Conservation (phyloP, 2,329 filamentous ascomycete genomes). For the Calonectria crousiana region DNA sequence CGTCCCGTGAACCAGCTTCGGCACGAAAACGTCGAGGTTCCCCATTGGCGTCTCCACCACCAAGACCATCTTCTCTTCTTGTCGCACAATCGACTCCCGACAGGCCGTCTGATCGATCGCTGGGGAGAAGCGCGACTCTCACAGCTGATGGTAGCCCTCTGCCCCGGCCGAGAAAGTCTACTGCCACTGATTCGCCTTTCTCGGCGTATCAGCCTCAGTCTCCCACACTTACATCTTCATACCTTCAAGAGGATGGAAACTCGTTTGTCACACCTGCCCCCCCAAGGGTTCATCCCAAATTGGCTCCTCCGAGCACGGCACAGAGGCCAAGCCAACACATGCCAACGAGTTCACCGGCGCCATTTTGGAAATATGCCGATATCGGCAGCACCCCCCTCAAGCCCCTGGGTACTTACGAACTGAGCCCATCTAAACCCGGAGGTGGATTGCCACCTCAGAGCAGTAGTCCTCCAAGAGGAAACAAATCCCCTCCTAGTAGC, state of each 20-base stretch:
- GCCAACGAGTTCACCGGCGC: conserved; percentile 86
- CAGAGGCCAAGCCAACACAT: conserved; percentile 87
- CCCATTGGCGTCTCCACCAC: conserved; percentile 67
- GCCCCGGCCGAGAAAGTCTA: conserved; percentile 67
- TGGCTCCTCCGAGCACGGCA: conserved; percentile 84
- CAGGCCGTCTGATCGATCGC: conserved; percentile 57
- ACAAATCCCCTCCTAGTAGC: conserved; percentile 66
- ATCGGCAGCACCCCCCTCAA: conserved; percentile 78
- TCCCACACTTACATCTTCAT: conserved; percentile 72
- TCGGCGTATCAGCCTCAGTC: conserved; percentile 68
- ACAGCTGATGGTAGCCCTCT: conserved; percentile 72
- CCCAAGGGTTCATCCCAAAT: conserved; percentile 77
- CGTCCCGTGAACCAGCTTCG: conserved; percentile 62
- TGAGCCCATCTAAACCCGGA: conserved; percentile 68
- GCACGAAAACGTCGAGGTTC: conserved; percentile 69
- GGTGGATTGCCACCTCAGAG: conserved; percentile 61
- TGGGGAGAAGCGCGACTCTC: conserved; percentile 52
- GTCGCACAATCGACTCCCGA: conserved; percentile 71
- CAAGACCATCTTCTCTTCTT: conserved; percentile 62
- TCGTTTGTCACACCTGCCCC: conserved; percentile 80
- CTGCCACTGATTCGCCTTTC: conserved; percentile 58
- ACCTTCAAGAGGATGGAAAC: conserved; percentile 69
- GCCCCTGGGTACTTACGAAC: conserved; percentile 61
- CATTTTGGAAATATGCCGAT: conserved; percentile 90
- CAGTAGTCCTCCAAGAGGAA: conserved; percentile 67